Base-by-base conservation (phyloP, 164 flowering plant species). In the Aristolochia fimbriata region DNA sequence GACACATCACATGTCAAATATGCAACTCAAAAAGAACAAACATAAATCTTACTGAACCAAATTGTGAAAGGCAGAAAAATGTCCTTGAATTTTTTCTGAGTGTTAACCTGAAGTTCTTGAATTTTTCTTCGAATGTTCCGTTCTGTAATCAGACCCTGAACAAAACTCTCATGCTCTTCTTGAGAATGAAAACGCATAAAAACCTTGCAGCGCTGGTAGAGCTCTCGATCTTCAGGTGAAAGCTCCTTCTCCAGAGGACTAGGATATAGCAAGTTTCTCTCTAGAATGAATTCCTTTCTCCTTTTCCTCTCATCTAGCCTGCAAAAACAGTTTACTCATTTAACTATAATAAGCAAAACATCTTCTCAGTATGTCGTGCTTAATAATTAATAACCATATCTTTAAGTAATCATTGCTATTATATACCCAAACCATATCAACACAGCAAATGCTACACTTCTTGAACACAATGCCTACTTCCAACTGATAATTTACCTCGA, bases 261-360 rank as follows among this genome's bases (percentile, higher is more conserved):
- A 61, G 90, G 86, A 68, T 78, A 75, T 53, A 90, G 86, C 58
- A 90, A 69, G 61, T 83, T 80, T 69, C 98, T 85, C 53, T 92
- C 97, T 61, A 92, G 65, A 55, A 92, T 80, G 61, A 92, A 92
- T 58, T 89, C 86, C 73, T 92, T 92, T 74, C 98, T 74, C 20
- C 94, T 84, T 70, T 89, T 86, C 77, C 98, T 83, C 77, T 92
- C 98, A 71, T 92, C 98, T 69, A 92, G 91, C 83, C 99, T 93
- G 43, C n/a, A 37, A 37, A 37, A 37, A 37, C 43, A 37, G 12
- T 27, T 27, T 6, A 37, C 1, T 7, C 12, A 37, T 3, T 37
- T 37, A 37, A 6, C 12, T 37, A 37, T 37, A 23, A 17, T n/a
- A 50, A 7, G 20, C 19, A 50, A 50, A 22, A 7, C 20, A 8